Evolutionary conservation across 2,329 filamentous ascomycete genomes (phyloP).

Genomic region (Pestalotiopsis sp.): DNA sequence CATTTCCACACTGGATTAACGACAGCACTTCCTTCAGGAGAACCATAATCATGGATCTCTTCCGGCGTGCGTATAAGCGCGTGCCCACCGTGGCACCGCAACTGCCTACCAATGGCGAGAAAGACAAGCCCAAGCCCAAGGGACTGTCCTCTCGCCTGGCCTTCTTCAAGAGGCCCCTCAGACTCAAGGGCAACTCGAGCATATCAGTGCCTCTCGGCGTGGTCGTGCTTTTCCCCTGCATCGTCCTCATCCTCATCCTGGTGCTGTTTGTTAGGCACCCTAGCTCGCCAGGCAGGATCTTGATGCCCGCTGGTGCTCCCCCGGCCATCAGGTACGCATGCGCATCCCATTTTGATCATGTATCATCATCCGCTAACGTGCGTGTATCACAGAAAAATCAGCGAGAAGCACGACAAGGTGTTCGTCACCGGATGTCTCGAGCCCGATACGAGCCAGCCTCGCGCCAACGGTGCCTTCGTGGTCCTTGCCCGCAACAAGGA

Average conservation of each 20-base stretch:
- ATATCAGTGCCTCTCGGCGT: conserved; percentile 91
- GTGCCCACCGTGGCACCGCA: conserved; percentile 44
- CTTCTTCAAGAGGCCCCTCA: conserved; percentile 85
- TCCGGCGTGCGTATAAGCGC: conserved; percentile 57
- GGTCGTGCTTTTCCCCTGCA: conserved; percentile 87
- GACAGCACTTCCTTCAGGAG: conserved; percentile 21
- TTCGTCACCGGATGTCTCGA: conserved; percentile 90
- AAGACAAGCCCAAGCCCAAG: conserved; percentile 43
- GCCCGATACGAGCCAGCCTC: conserved; percentile 74
- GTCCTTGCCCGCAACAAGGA: conserved; percentile 96
- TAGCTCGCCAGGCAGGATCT: conserved; percentile 76
- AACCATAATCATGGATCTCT: conserved; percentile 55
- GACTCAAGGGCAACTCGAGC: conserved; percentile 87
- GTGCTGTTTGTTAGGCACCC: conserved; percentile 89
- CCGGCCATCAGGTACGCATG: conserved; percentile 80
- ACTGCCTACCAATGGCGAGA: conserved; percentile 56
- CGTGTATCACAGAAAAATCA: conserved; percentile 75
- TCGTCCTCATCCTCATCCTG: conserved; percentile 89
- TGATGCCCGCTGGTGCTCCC: conserved; percentile 86
- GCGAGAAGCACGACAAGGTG: conserved; percentile 95
- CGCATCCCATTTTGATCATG: not conserved
- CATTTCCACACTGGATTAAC: conserved; percentile 4
- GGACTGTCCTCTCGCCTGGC: conserved; percentile 60
- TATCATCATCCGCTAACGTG: not conserved
- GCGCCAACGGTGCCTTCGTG: conserved; percentile 94